These are phyloP conservation scores for Lentinula aciculospora DNA, from an alignment of 768 basidiomycete species.

Conservation along the genomic window DNA sequence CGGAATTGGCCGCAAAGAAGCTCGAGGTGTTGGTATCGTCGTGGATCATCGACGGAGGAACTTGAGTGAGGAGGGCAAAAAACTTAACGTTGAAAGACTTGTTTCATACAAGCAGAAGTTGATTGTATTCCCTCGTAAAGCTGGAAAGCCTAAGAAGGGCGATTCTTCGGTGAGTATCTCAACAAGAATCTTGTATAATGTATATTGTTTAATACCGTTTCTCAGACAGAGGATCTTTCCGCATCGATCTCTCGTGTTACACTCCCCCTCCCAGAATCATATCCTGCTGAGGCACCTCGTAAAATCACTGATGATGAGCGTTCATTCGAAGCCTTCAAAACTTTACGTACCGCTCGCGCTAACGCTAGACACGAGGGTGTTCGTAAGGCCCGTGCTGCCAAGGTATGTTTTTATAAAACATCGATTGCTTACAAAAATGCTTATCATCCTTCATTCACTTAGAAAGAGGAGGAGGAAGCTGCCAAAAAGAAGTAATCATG, in stretches of 20 bases:
- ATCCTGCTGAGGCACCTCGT: slow-evolving; percentile 78
- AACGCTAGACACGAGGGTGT: slow-evolving; percentile 79
- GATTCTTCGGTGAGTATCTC: slow-evolving; percentile 73
- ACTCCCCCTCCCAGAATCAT: slow-evolving; percentile 62
- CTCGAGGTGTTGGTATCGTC: slow-evolving; percentile 86
- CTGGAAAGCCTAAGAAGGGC: slow-evolving; percentile 92
- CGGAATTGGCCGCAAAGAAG: slow-evolving; percentile 91
- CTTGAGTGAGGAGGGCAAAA: slow-evolving; percentile 94
- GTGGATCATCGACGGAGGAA: slow-evolving; percentile 98
- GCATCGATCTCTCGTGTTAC: slow-evolving; percentile 66
- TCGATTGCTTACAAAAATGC: not conserved
- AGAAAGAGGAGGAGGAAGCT: slow-evolving; percentile 92
- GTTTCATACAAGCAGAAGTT: slow-evolving; percentile 89
- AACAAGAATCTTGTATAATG: not conserved
- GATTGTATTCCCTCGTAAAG: slow-evolving; percentile 96
- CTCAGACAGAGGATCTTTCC: slow-evolving; percentile 76
- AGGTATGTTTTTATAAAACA: slow-evolving; percentile 54
- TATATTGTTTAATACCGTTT: slow-evolving; percentile 10
- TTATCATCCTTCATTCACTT: slow-evolving; percentile 16
- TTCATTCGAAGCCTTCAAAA: slow-evolving; percentile 81
- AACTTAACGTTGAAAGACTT: slow-evolving; percentile 90
- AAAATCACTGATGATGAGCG: slow-evolving; percentile 91
- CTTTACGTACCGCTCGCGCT: slow-evolving; percentile 82
- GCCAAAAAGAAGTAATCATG: slow-evolving; percentile 75
- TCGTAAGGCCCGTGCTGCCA: slow-evolving; percentile 81